Evolutionary conservation across 192 early-diverging fungal genomes (phyloP), one percentile per base, ranked within the genome.

Genomic region (Neocallimastix lanati): DNA sequence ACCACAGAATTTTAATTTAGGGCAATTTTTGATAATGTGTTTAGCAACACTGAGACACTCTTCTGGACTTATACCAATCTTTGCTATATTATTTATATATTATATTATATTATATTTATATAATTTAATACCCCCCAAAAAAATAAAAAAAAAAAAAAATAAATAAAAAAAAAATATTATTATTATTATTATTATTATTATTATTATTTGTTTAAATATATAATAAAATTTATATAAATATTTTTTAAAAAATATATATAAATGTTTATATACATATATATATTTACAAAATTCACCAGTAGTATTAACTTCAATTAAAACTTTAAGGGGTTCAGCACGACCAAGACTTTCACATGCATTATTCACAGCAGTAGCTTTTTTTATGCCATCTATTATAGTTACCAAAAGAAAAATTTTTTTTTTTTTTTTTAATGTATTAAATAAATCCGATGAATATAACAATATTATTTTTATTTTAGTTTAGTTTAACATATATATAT

Each of bases 291-390:
- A 91, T 86, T 99, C 97, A 12, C 87, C 88, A 85, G 93, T 95
- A 0, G 97, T 99, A 86, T 99, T 99, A 67, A 98, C 90, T 84
- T 99, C 96, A 58, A 98, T 83, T 86, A 94, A 97, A 21, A 99
- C 91, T 77, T 89, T 85, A 29, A 99, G 86, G 1, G 89, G 91
- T 6, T 80, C 79, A n/a, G 77, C 30, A 58, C 89, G 81, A 1
- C 86, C 84, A 13, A 86, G 85, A 30, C 81, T 38, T 0, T 80
- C 85, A 83, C 94, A 94, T 0, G 92, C 92, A 76, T 93, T 95
- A 82, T 95, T 91, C 37, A 99, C 79, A 35, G 88, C 86, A 78
- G 87, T 88, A 16, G 96, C 97, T 82, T 95, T 94, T 79, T 94
- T 95, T 28, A 78, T 83, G 80, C 89, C 89, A 80, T 95, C 95